Evolutionary conservation across 2,329 filamentous ascomycete species (phyloP), one percentile per base, ranked within the genome.

Genomic region (Exophiala dermatitidis): DNA sequence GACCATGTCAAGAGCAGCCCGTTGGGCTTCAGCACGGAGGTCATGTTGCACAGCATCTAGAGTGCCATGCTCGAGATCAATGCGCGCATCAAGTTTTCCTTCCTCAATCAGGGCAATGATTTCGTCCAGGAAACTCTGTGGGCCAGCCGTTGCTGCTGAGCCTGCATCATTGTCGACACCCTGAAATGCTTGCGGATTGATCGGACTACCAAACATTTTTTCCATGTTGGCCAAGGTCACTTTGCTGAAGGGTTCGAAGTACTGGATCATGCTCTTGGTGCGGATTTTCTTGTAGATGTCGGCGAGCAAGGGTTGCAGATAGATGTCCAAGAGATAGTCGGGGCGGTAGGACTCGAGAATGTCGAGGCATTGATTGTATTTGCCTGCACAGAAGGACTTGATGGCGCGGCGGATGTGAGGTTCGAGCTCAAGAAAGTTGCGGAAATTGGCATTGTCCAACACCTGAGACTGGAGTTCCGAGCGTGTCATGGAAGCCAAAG

Each of bases 321-420:
- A 85, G 19, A 95, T 74, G 66, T 98, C 93, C 3, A 97, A 81
- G n/a, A 90, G 77, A 67, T 93, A 97, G 69, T 98, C 93, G 34
- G 82, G 74, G 46, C 83, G 83, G 69, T 93, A 91, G 3, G 82
- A 79, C 64, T 93, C 87, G 0, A 98, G 78, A 34, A 91, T 88
- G 44, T 83, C 79, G 42, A 98, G 76, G 68, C 91, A 97, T 41
- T 81, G 80, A 6, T 87, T 85, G 70, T 96, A 98, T 63, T 94
- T 88, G 56, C 88, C 89, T 62, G 86, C 89, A 63, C 91, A 88
- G 72, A 96, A 98, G 67, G 88, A 84, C 5, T 81, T 82, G 62
- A 98, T 86, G 8, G 93, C 91, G 54, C 90, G 90, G 59, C 93
- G 87, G 58, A 98, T 86, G 65, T 97, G 91, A 2, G 91, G 90